Conservation (phyloP, 208 protist genomes). For the Tetramitus jugosus region DNA sequence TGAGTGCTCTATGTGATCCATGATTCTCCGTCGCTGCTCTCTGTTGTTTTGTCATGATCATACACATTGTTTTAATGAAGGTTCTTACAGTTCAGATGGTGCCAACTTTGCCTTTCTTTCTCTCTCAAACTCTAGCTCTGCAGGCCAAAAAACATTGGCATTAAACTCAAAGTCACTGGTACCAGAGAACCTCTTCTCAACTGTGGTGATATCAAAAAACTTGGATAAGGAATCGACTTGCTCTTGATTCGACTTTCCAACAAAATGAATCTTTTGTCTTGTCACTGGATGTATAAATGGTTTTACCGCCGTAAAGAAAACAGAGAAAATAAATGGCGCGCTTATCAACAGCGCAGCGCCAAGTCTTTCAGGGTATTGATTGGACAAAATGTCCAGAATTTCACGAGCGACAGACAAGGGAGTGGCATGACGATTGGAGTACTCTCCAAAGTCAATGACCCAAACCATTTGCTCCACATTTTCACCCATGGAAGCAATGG, state of each 20-base stretch:
- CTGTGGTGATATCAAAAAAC: background rate
- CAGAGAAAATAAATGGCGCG: conserved; percentile 56
- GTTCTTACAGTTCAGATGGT: too few relatives aligned
- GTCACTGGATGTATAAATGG: conserved; percentile 61
- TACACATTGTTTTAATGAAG: too few relatives aligned
- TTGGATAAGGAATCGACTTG: background rate
- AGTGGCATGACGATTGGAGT: background rate
- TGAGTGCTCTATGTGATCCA: too few relatives aligned
- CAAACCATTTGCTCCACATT: background rate
- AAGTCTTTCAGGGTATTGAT: conserved; percentile 69
- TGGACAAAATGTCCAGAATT: conserved; percentile 42
- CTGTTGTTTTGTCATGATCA: too few relatives aligned
- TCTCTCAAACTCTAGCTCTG: too few relatives aligned
- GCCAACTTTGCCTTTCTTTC: too few relatives aligned
- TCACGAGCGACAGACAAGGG: background rate
- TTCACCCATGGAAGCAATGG: background rate
- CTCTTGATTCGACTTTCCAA: conserved; percentile 24
- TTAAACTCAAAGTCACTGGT: too few relatives aligned
- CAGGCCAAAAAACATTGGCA: too few relatives aligned
- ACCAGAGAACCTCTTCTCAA: background rate
- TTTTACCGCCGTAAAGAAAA: conserved; percentile 60
- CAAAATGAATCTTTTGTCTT: conserved; percentile 57
- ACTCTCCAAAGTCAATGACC: conserved; percentile 15
- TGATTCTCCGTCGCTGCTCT: too few relatives aligned
- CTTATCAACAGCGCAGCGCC: conserved; percentile 67